These are phyloP conservation scores for Camellia granthamiana DNA, from an alignment of 148 eudicot species.

Conservation along the genomic window DNA sequence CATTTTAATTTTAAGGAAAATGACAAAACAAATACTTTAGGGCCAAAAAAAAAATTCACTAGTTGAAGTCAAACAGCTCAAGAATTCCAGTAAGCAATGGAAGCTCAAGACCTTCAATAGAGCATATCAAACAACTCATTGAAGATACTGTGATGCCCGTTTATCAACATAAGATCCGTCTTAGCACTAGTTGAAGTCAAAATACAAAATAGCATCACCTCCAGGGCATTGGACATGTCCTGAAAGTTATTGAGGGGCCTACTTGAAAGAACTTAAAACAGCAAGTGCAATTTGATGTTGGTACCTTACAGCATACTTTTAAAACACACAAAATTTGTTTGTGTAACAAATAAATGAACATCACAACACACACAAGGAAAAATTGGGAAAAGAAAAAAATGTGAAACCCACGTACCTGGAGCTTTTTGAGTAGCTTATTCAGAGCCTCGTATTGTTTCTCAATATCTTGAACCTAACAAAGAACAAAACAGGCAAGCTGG, in stretches of 20 bases:
- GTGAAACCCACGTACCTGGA: slow-evolving; percentile 51
- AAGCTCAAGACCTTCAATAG: neutral
- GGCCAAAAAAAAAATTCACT: neutral
- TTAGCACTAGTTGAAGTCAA: neutral
- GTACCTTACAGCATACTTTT: neutral
- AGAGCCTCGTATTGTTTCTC: slow-evolving; percentile 82
- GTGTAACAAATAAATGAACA: neutral
- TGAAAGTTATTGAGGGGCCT: neutral
- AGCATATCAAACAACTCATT: neutral
- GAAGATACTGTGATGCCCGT: neutral
- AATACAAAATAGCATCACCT: neutral
- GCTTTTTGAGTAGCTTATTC: slow-evolving; percentile 61
- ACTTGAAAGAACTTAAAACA: neutral
- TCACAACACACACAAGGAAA: neutral
- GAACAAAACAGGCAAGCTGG: slow-evolving; percentile 5
- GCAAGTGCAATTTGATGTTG: neutral
- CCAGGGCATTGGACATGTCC: neutral
- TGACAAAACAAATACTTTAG: neutral
- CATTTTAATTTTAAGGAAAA: too few relatives aligned
- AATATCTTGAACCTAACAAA: slow-evolving; percentile 71
- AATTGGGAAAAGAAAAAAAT: neutral
- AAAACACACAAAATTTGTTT: neutral
- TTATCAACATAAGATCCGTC: neutral
- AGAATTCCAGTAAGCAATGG: neutral
- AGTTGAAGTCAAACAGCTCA: too few relatives aligned